These are phyloP conservation scores for Eurotiales sp. DNA, from an alignment of 2,329 filamentous ascomycete genomes.

Conservation along the genomic window DNA sequence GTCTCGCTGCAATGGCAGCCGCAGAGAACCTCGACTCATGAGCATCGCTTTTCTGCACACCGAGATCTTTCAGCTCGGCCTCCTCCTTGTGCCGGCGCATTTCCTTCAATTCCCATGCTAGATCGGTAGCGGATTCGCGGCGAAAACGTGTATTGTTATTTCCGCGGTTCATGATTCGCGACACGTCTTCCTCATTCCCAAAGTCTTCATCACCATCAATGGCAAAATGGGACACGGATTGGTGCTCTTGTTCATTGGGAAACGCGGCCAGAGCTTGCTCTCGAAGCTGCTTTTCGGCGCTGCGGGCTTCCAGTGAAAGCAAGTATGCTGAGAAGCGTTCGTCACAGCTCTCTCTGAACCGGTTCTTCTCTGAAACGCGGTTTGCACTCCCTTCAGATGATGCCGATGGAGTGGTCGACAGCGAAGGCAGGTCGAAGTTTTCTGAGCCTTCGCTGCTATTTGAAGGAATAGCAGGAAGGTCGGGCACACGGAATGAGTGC, in stretches of 20 bases:
- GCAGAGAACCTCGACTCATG: conserved; percentile 31
- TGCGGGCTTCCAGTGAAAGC: conserved; percentile 72
- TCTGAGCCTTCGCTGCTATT: conserved; percentile 52
- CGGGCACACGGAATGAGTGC: conserved; percentile 60
- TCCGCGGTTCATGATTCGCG: conserved; percentile 12
- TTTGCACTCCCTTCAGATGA: conserved; percentile 34
- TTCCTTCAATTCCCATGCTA: conserved; percentile 71
- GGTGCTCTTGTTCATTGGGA: conserved; percentile 46
- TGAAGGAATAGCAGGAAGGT: conserved; percentile 59
- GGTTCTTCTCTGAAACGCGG: conserved; percentile 20
- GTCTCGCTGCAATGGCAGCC: conserved; percentile 25
- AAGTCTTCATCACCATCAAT: conserved; percentile 37
- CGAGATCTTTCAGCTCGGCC: conserved; percentile 46
- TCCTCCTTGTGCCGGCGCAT: conserved; percentile 75
- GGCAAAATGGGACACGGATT: conserved; percentile 46
- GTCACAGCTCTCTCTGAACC: conserved; percentile 60
- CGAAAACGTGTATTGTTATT: conserved; percentile 29
- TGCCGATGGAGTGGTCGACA: conserved; percentile 34
- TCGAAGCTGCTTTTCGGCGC: conserved; percentile 74
- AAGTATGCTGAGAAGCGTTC: conserved; percentile 73
- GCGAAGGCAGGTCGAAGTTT: conserved; percentile 41
- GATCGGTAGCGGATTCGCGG: conserved; percentile 42
- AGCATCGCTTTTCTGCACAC: conserved; percentile 27
- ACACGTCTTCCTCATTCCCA: conserved; percentile 30
- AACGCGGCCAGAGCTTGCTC: conserved; percentile 55